Conservation (phyloP, 768 basidiomycete genomes). For the Naganishia onofrii region DNA sequence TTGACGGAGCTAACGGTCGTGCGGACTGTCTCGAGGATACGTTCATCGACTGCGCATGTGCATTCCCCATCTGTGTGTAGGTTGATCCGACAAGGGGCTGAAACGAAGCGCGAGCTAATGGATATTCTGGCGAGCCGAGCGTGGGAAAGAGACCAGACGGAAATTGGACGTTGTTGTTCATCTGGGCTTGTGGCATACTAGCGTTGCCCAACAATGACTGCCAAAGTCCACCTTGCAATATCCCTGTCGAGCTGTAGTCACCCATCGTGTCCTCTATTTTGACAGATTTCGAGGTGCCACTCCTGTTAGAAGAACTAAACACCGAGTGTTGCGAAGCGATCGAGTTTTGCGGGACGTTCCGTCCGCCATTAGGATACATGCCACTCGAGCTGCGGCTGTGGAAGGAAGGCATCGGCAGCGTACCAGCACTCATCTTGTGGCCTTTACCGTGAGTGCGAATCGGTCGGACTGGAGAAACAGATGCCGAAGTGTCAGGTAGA, state of each 20-base stretch:
- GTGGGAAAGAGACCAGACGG: neutral
- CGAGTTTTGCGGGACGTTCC: slow-evolving; percentile 2
- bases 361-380: neutral
- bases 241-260: neutral
- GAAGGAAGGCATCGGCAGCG: slow-evolving; percentile 13
- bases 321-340: neutral
- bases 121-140: neutral
- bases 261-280: too few species aligned
- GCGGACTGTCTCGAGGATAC: neutral
- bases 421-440: slow-evolving; percentile 10
- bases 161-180: neutral
- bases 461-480: neutral
- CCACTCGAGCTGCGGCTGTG: neutral
- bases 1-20: neutral
- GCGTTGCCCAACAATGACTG: slow-evolving; percentile 6
- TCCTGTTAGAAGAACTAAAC: neutral
- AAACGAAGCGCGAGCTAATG: neutral
- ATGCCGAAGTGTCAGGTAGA: neutral
- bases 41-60: neutral
- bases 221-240: neutral
- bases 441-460: neutral
- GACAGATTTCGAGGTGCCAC: neutral
- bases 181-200: neutral
- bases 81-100: neutral
- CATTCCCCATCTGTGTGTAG: neutral